Base-by-base conservation (phyloP, 768 basidiomycete species). In the Boletus rufocinnamomeus region DNA sequence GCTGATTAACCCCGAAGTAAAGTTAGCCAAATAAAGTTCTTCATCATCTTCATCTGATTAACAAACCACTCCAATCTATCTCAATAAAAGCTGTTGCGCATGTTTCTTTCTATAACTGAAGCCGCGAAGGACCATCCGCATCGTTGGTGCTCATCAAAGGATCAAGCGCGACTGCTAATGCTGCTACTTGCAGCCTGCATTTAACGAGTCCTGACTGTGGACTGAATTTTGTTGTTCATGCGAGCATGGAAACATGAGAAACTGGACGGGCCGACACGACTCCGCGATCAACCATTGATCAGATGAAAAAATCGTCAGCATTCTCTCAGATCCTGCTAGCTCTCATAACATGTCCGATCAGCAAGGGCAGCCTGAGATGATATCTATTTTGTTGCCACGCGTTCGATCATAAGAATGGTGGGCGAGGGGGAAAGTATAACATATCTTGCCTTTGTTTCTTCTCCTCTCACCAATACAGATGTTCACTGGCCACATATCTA, bases 161-260 rank as follows among this genome's bases (percentile, higher is more conserved):
- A 38, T 68, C 50, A 21, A 61, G 34, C 1, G 60, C 58, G 48
- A 71, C 46, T 13, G 66, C 63, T 1, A 64, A 50, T 0, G 27
- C n/a, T 54, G n/a, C 53, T 63, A 2, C 63, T 61, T 21, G 50
- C 51, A 8, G 38, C 60, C 66, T 68, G 23, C 35, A 16, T 50
- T 17, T 8, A 2, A 23, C 63, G 19, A 64, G 44, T 25, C 21
- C 19, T 0, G 25, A 35, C 3, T 23, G 25, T 40, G n/a, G 17
- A 37, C 3, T 1, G 23, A 46, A 45, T 17, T 17, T 38, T n/a
- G n/a, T n/a, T 28, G 17, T 34, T 14, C 48, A 30, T 21, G 30
- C n/a, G 4, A 13, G 34, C 13, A 32, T 14, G 34, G 32, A 14
- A 34, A 13, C 32, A 32, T 9, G 30, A 9, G 30, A 30, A 30